phyloP scores from a whole-genome alignment of 2,329 filamentous ascomycete genomes.

The Epichloe scottii region DNA sequence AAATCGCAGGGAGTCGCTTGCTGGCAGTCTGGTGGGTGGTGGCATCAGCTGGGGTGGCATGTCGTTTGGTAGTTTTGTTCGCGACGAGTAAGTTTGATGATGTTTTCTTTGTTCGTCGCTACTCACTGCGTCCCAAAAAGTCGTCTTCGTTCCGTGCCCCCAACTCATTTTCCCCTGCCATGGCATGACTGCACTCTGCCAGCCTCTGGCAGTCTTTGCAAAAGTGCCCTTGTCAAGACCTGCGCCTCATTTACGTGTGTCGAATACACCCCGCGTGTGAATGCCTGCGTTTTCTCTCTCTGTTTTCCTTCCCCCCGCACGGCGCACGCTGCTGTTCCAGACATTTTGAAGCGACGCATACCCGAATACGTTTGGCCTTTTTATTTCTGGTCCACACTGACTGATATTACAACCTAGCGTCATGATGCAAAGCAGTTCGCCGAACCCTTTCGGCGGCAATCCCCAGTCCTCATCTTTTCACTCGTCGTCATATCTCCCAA shows the following conservation, averaged over 20 bases:
- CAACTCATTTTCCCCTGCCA: slow-evolving; percentile 2
- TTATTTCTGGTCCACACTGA: neutral
- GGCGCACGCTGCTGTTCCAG: too few relatives aligned
- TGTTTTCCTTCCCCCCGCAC: rapidly evolving
- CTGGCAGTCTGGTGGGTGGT: slow-evolving; percentile 58
- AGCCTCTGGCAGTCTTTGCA: too few relatives aligned
- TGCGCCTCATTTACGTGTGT: too few relatives aligned
- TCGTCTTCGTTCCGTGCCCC: too few relatives aligned
- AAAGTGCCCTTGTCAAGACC: too few relatives aligned
- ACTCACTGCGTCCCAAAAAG: neutral
- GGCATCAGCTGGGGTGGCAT: slow-evolving; percentile 97
- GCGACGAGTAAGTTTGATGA: slow-evolving; percentile 71
- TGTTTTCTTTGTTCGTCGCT: neutral
- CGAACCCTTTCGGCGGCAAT: slow-evolving; percentile 45
- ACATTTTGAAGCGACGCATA: neutral
- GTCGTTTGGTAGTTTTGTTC: slow-evolving; percentile 91
- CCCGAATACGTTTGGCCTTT: neutral
- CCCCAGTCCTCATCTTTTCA: slow-evolving; percentile 91
- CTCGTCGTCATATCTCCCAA: slow-evolving; percentile 90
- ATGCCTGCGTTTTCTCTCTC: neutral
- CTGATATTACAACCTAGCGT: slow-evolving; percentile 44
- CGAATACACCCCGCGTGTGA: too few relatives aligned
- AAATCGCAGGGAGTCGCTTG: slow-evolving; percentile 48
- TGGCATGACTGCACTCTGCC: slow-evolving; percentile 10
- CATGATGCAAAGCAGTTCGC: slow-evolving; percentile 93